Base-by-base conservation (phyloP, 192 early-diverging fungal species). In the Coemansia aciculifera region DNA sequence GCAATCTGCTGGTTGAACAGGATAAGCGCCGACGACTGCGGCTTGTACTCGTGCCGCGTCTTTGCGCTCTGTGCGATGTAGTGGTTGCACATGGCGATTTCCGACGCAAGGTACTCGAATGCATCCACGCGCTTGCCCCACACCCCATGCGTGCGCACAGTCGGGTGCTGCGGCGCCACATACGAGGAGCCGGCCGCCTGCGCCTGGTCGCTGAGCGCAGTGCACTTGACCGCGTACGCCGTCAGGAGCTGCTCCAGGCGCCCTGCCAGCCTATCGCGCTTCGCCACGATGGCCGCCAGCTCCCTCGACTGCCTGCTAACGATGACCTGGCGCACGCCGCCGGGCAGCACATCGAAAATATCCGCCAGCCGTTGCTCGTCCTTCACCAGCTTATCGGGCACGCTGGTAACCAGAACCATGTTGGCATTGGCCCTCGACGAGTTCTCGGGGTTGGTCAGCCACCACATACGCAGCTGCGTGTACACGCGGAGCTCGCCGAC, bases 21-120 rank as follows among this genome's bases (percentile, higher is more conserved):
- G n/a, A 97, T 87, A 83, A 97, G 95, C 1, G 93, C 94, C 10
- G 92, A 89, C 27, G 88, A 87, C 67, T 88, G 78, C 27, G 51
- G 51, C 51, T 27, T 31, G 48, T 75, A 76, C n/a, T 78, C 46
- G 6, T 19, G 19, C 1, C 66, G 46, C 13, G 59, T 62, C 3
- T 61, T 56, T 3, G 81, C 64, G 15, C 74, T 63, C 13, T 79
- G 46, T 0, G 75, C 64, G 12, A 91, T 90, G 17, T 64, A 60
- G 34, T 79, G 34, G 77, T 79, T 78, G 12, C 72, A 66, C 73
- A 66, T 63, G 31, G 73, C 75, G 46, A 84, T 79, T 32, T 79
- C 59, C 11, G 67, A 73, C 10, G 76, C 59, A 17, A 74, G 66
- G 34, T 66, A 70, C 73, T 78, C 74, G 44, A 93, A 76, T 2